These are phyloP conservation scores for Ceratocystis variospora DNA, from an alignment of 2,329 filamentous ascomycete species.

Conservation along the genomic window DNA sequence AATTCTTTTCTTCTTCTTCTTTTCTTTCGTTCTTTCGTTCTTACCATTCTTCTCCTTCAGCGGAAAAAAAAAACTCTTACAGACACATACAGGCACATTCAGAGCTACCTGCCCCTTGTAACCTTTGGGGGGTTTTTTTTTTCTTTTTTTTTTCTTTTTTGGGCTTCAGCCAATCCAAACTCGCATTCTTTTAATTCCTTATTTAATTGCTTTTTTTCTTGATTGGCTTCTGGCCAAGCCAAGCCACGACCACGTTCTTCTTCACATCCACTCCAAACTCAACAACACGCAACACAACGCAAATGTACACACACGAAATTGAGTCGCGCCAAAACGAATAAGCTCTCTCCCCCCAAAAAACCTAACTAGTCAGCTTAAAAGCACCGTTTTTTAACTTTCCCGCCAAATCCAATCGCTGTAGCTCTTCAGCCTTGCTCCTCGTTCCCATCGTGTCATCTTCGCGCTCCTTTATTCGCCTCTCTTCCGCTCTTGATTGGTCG, in stretches of 20 bases:
- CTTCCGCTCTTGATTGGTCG: neutral
- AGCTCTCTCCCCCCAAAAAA: neutral
- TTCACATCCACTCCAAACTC: neutral
- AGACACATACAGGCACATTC: too few relatives aligned
- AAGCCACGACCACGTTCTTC: neutral
- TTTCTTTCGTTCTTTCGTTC: neutral
- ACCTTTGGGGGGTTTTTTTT: neutral
- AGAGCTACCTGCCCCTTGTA: neutral
- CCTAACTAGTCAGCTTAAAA: neutral
- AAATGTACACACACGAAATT: neutral
- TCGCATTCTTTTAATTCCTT: neutral
- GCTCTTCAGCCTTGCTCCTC: neutral
- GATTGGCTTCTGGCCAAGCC: neutral
- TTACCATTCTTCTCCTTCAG: neutral
- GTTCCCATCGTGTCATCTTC: neutral
- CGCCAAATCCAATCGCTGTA: neutral
- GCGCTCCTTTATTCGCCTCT: neutral
- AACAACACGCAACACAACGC: neutral
- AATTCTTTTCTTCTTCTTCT: neutral
- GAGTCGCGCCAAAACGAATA: neutral
- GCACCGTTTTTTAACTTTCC: neutral
- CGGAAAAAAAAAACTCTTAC: too few relatives aligned
- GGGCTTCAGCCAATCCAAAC: neutral
- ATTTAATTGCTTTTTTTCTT: slow-evolving; percentile 2
- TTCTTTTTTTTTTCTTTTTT: neutral